Conservation (phyloP, 192 early-diverging fungal genomes). For the Backusella parvicylindrica region DNA sequence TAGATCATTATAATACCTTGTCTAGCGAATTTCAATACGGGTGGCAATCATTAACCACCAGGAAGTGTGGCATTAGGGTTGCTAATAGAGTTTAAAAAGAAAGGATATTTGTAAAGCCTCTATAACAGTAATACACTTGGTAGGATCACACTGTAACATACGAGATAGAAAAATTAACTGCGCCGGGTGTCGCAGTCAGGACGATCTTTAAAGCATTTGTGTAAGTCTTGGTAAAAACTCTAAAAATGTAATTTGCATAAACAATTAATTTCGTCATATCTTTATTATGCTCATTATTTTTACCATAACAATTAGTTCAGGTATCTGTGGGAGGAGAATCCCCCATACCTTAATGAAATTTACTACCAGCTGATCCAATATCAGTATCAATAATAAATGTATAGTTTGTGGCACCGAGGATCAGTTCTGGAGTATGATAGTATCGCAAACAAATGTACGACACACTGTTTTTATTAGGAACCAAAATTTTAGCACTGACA, state of each 20-base stretch:
- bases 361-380: slow-evolving; percentile 97
- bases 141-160: slow-evolving; percentile 90
- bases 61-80: slow-evolving; percentile 76
- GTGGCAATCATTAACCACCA: slow-evolving; percentile 79
- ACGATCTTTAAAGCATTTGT: slow-evolving; percentile 57
- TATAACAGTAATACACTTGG: slow-evolving; percentile 77
- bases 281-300: slow-evolving; percentile 45
- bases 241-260: neutral
- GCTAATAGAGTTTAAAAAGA: slow-evolving; percentile 97
- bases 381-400: slow-evolving; percentile 86
- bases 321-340: slow-evolving; percentile 94
- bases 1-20: slow-evolving; percentile 43
- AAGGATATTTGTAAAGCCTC: slow-evolving; percentile 94
- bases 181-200: slow-evolving; percentile 65
- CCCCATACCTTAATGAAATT: slow-evolving; percentile 99
- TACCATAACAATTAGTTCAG: slow-evolving; percentile 86
- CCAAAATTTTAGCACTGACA: slow-evolving; percentile 85
- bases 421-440: slow-evolving; percentile 94
- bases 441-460: slow-evolving; percentile 97
- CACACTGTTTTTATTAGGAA: slow-evolving; percentile 95
- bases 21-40: slow-evolving; percentile 85
- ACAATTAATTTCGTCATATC: neutral
- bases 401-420: slow-evolving; percentile 94
- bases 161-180: slow-evolving; percentile 79
- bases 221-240: neutral